Evolutionary conservation across 179 eudicot species (phyloP).

Genomic region (Sideroxylon spinosum): DNA sequence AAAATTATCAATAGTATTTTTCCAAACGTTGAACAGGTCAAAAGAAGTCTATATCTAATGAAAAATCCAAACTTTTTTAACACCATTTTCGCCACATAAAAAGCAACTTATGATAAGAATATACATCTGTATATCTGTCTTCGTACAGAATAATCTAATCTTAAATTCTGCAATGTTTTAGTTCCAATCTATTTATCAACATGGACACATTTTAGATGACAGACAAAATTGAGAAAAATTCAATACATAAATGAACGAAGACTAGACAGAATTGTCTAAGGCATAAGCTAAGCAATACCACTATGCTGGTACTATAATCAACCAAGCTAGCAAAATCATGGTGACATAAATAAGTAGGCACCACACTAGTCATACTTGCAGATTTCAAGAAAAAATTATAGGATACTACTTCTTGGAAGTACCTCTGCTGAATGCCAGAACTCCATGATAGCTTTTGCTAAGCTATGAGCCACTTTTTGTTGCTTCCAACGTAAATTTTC

Average conservation of each 20-base stretch:
- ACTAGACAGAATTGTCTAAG: background rate
- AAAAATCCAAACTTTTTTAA: background rate
- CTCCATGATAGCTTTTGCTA: constrained; percentile 75
- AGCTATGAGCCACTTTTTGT: constrained; percentile 51
- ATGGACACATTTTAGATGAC: background rate
- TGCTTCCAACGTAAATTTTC: constrained; percentile 39
- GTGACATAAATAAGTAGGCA: constrained; percentile 14
- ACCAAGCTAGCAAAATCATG: constrained; percentile 6
- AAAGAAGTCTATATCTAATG: background rate
- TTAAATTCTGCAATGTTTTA: background rate
- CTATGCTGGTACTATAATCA: background rate
- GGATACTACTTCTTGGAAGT: constrained; percentile 20
- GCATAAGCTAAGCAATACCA: background rate
- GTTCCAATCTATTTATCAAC: background rate
- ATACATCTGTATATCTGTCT: background rate
- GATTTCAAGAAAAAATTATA: constrained; percentile 20
- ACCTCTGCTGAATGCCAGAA: constrained; percentile 78
- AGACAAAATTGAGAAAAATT: too few species aligned
- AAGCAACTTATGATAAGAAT: background rate
- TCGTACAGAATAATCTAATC: background rate
- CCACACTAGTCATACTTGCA: constrained; percentile 15
- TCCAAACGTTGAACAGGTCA: background rate
- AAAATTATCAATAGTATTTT: background rate
- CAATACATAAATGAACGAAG: background rate
- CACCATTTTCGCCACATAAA: background rate